Evolutionary conservation across 2,329 filamentous ascomycete species (phyloP), one percentile per base, ranked within the genome.

Genomic region (Zopfia rhizophila): DNA sequence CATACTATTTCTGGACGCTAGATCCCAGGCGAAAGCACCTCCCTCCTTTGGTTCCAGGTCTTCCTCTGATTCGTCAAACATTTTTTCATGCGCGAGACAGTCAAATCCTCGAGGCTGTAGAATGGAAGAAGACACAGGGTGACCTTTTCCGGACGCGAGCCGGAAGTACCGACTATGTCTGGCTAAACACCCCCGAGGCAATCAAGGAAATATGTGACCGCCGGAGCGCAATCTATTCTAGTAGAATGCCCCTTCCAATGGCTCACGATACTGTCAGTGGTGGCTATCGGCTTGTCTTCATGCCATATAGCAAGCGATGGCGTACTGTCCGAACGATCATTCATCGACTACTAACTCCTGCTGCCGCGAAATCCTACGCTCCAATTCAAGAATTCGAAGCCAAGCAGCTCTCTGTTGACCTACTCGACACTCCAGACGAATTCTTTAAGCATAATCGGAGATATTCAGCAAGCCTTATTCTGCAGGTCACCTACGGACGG

Each of bases 311-410:
- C 3, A 52, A 58, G 1, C 28, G 63, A 14, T 76, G 73, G 73
- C 58, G 73, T 2, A 61, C 53, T 2, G 48, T 66, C 5, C 60
- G 73, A 19, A 48, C 60, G 4, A 61, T 72, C 12, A 55, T 66
- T 12, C 72, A 65, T 45, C 53, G 63, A 46, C 45, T 75, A 1
- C 40, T 67, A 8, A 66, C 72, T n/a, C 52, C 54, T 5, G 63
- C 58, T 24, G 63, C 64, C 44, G 64, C 68, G 5, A 46, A 53
- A 1, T 61, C 56, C 2, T 76, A 75, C 46, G 55, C 63, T 12
- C 74, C 75, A 1, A 65, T 53, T 12, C 75, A 77, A 48, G 67
- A 73, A 36, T 73, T 72, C 38, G 74, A 78, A 53, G 55, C 64
- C 0, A 75, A 75, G 45, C 73, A 75, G 45, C 53, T 78, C 12